Percentiles rank a stretch among this genome's conserved stretches.
phyloP scores from a whole-genome alignment of 2,329 filamentous ascomycete genomes.

The Neofusicoccum parvum region DNA sequence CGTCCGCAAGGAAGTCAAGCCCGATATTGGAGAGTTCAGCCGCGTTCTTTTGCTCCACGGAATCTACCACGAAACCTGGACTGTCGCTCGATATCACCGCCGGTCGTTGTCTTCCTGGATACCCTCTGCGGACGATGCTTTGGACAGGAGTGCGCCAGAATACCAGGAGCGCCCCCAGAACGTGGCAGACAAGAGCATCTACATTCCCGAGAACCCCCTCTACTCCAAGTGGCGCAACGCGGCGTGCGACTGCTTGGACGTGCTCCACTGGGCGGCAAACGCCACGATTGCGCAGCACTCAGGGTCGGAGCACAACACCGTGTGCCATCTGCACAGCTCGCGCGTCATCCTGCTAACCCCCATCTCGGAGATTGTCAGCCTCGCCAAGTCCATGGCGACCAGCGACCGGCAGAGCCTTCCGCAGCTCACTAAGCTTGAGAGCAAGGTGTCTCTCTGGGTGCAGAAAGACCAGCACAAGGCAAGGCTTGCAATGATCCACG shows the following conservation, averaged over 20 bases:
- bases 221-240: constrained; percentile 54
- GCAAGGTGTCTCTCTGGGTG: constrained; percentile 52
- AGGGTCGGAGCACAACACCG: constrained; percentile 57
- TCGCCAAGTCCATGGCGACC: constrained; percentile 37
- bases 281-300: constrained; percentile 51
- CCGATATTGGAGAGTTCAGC: constrained; percentile 52
- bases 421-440: constrained; percentile 16
- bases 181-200: background rate
- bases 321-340: constrained; percentile 59
- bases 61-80: constrained; percentile 53
- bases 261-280: constrained; percentile 62
- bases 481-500: constrained; percentile 58
- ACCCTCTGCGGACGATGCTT: constrained; percentile 26
- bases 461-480: constrained; percentile 58
- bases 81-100: constrained; percentile 49
- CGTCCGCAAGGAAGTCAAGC: constrained; percentile 50
- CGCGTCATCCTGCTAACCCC: constrained; percentile 57
- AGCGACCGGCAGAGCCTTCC: constrained; percentile 16
- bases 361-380: constrained; percentile 47
- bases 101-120: constrained; percentile 46
- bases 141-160: constrained; percentile 15
- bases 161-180: constrained; percentile 39
- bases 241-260: constrained; percentile 53
- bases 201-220: constrained; percentile 47
- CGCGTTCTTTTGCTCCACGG: constrained; percentile 54